A percentile compares a stretch with the other conserved stretches of the same genome.
Evolutionary conservation across 768 basidiomycete species (phyloP).

Genomic region (Fomitopsis serialis): DNA sequence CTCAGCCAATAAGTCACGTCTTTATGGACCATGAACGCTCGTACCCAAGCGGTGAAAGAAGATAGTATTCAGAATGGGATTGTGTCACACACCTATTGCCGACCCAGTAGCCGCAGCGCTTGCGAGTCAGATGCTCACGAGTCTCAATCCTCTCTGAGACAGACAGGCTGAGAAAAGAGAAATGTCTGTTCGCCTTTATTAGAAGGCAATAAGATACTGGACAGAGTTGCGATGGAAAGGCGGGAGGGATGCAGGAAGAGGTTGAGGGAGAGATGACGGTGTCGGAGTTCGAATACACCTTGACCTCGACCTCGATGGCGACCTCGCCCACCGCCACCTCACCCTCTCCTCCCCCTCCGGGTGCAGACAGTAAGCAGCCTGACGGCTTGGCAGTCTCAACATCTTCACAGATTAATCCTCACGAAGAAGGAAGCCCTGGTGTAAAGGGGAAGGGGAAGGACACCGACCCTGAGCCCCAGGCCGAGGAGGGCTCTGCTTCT

Average conservation of each 20-base stretch:
- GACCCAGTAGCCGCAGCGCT: no score
- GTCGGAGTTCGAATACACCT: conserved; percentile 15
- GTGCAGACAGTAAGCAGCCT: conserved; percentile 3
- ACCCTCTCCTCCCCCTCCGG: conserved; percentile 6
- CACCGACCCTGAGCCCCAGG: neutral
- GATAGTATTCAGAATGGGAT: no score
- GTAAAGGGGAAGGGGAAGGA: neutral
- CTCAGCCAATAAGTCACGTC: no score
- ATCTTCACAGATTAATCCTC: neutral
- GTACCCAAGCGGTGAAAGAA: no score
- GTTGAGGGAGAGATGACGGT: neutral
- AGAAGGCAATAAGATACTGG: no score
- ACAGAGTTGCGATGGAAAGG: neutral
- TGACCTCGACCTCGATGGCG: conserved; percentile 14
- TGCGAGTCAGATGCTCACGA: no score
- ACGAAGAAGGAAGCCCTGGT: neutral
- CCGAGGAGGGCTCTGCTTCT: neutral
- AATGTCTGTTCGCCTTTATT: no score
- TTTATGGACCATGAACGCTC: no score
- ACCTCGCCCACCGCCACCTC: conserved; percentile 3
- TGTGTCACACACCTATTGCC: no score
- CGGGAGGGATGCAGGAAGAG: neutral
- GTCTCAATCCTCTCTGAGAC: no score
- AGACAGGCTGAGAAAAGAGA: no score
- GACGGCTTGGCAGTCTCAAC: neutral